These are phyloP conservation scores for Euphorbia pulcherrima DNA, from an alignment of 345 rosid species.

Conservation along the genomic window DNA sequence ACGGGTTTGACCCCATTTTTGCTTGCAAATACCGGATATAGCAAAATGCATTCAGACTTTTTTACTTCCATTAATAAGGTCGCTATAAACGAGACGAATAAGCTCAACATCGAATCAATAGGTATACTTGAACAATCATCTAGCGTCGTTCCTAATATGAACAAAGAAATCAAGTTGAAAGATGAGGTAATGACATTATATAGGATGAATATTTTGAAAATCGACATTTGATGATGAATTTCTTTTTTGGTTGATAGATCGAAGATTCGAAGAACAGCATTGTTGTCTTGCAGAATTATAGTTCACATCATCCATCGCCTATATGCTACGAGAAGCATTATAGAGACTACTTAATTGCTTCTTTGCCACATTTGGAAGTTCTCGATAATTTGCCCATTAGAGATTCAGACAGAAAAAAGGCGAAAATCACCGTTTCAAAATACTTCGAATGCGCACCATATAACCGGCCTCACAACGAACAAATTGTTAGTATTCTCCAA, in stretches of 20 bases:
- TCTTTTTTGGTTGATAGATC: conserved; percentile 22
- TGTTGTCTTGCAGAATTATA: conserved; percentile 23
- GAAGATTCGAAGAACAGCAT: conserved; percentile 15
- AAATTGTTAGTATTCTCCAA: conserved; percentile 34
- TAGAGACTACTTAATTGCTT: conserved; percentile 43
- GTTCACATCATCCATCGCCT: conserved; percentile 45
- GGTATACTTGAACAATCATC: conserved; percentile 15
- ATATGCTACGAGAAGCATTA: conserved; percentile 57
- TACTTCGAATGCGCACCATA: conserved; percentile 46
- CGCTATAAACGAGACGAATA: not conserved
- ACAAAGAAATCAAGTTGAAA: not conserved
- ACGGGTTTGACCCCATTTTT: conserved; percentile 2
- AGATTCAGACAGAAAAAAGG: conserved; percentile 36
- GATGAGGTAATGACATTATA: conserved; percentile 18
- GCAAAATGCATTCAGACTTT: not conserved
- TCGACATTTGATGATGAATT: conserved; percentile 14
- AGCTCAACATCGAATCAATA: conserved; percentile 17
- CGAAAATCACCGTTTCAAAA: conserved; percentile 31
- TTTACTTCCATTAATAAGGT: conserved; percentile 4
- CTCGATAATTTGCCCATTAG: conserved; percentile 41
- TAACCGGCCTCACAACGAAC: conserved; percentile 35
- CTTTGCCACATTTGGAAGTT: conserved; percentile 42
- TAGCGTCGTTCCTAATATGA: conserved; percentile 3
- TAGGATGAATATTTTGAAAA: conserved; percentile 7
- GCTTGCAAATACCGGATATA: conserved; percentile 17